These are phyloP conservation scores for Lycium ferocissimum DNA, from an alignment of 257 asterid genomes.

Conservation along the genomic window DNA sequence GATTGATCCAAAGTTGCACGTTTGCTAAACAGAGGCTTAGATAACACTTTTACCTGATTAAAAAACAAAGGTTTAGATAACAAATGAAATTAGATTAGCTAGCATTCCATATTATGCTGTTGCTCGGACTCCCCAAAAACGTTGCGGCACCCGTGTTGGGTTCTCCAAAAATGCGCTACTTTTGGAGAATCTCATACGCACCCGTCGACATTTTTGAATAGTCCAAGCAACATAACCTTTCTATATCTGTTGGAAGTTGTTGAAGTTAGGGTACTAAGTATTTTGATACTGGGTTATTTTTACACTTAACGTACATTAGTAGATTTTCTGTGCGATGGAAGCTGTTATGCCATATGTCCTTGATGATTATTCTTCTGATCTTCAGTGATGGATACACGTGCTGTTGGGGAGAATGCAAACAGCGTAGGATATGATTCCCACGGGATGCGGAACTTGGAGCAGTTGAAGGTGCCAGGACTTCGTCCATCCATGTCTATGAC, in stretches of 20 bases:
- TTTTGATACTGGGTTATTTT: background rate
- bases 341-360: background rate
- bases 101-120: background rate
- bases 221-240: no score
- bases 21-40: background rate
- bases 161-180: no score
- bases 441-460: conserved; percentile 43
- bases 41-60: background rate
- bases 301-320: background rate
- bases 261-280: background rate
- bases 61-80: background rate
- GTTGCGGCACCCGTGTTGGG: no score
- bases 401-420: conserved; percentile 50
- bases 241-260: conserved; percentile 18
- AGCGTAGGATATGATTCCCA: conserved; percentile 37
- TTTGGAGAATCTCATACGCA: no score
- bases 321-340: background rate
- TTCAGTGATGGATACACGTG: conserved; percentile 55
- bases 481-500: conserved; percentile 66
- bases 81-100: background rate
- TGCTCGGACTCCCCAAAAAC: no score
- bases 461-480: conserved; percentile 47
- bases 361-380: conserved; percentile 22
- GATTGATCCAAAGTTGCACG: conserved; percentile 12
- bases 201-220: no score